phyloP scores from a whole-genome alignment of 495 filamentous ascomycete genomes.

The Daldinia bambusicola region DNA sequence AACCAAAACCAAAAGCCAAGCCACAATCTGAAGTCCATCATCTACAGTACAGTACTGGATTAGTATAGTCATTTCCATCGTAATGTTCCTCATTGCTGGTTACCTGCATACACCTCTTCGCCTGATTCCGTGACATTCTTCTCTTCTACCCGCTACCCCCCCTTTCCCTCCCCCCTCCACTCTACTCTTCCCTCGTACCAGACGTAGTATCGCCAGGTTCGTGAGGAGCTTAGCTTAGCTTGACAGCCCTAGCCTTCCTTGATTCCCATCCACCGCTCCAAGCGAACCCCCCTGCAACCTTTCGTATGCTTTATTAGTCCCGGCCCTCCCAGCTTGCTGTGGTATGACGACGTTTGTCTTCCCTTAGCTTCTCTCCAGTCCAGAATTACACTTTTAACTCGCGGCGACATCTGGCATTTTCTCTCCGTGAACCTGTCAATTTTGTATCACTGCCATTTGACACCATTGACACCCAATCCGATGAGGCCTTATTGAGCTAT shows the following conservation, averaged over 20 bases:
- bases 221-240: conserved; percentile 39
- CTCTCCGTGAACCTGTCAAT: conserved; percentile 32
- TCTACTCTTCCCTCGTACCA: conserved; percentile 20
- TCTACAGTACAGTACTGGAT: not conserved
- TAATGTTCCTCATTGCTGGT: not conserved
- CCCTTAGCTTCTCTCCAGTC: conserved; percentile 37
- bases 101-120: conserved; percentile 17
- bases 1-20: conserved; percentile 19
- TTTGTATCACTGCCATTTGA: conserved; percentile 28
- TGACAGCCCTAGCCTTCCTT: conserved; percentile 42
- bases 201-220: conserved; percentile 36
- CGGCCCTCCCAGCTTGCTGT: conserved; percentile 40
- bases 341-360: conserved; percentile 61
- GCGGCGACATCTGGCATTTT: conserved; percentile 37
- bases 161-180: conserved; percentile 22
- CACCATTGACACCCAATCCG: conserved; percentile 36
- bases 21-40: conserved; percentile 20
- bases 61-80: not conserved
- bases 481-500: conserved; percentile 24
- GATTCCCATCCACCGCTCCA: conserved; percentile 44
- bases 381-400: conserved; percentile 27
- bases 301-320: conserved; percentile 8
- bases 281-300: conserved; percentile 36
- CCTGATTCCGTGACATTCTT: conserved; percentile 40
- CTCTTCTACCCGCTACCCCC: conserved; percentile 12